Conservation (phyloP, 2,329 filamentous ascomycete genomes). For the Cladophialophora chaetospira region DNA sequence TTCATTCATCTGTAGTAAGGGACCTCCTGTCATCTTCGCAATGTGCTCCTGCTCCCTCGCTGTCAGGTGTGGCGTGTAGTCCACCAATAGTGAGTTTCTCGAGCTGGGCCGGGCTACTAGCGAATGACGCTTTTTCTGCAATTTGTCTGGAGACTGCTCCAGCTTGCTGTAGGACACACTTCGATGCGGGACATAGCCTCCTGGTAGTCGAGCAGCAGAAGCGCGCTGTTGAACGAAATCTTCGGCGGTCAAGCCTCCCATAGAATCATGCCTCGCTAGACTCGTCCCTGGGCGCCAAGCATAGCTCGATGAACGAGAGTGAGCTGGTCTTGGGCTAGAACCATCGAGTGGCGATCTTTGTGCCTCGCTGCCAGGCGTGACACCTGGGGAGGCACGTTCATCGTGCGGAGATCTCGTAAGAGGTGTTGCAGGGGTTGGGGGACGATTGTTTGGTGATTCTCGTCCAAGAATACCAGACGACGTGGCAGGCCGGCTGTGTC, state of each 20-base stretch:
- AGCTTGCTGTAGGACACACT: conserved; percentile 29
- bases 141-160: conserved; percentile 30
- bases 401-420: conserved; percentile 10
- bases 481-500: conserved; percentile 56
- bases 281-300: conserved; percentile 74
- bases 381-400: conserved; percentile 11
- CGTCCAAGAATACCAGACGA: conserved; percentile 50
- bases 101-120: conserved; percentile 38
- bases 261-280: conserved; percentile 47
- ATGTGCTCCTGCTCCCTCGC: conserved; percentile 87
- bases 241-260: conserved; percentile 69
- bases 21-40: conserved; percentile 76
- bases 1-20: conserved; percentile 69
- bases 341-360: conserved; percentile 15
- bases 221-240: conserved; percentile 82
- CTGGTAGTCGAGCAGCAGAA: conserved; percentile 54
- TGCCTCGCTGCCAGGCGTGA: conserved; percentile 12
- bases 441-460: conserved; percentile 22
- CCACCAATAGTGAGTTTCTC: conserved; percentile 39
- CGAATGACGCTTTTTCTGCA: conserved; percentile 32
- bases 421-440: conserved; percentile 20
- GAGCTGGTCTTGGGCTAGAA: conserved; percentile 17
- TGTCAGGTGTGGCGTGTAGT: conserved; percentile 66
- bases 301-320: conserved; percentile 58
- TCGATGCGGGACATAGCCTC: conserved; percentile 44